Evolutionary conservation across 352 stramenopile genomes (phyloP), one percentile per base, ranked within the genome.

Genomic region (Pythium brachiatum): DNA sequence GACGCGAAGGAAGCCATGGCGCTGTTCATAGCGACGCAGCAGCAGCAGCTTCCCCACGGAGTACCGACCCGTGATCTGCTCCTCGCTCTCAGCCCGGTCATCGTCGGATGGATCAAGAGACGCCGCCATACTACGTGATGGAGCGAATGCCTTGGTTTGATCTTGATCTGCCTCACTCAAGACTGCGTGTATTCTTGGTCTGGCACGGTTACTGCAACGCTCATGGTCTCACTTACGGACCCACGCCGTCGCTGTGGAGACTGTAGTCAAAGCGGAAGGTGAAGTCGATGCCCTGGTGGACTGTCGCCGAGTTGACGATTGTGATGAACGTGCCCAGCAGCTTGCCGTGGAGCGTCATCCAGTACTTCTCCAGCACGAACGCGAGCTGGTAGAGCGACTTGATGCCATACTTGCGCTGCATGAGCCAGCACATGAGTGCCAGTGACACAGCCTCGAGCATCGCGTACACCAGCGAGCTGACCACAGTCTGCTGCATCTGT

Each of bases 281-380:
- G 9, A 69, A 56, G 18, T 63, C 34, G 20, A 53, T 36, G 56
- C 56, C 63, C 25, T 65, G 58, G 36, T 65, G 58, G 12, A 65
- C 48, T 3, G 58, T 59, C 0, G 58, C 58, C 15, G 38, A 25
- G 39, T 59, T 65, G 12, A 55, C 15, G 27, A 54, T 54, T 48
- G 31, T 32, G 23, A 65, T 65, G 38, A 58, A 58, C 58, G 41
- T 23, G 4, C 60, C 44, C 2, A 82, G 26, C 7, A 78, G 62
- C 62, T 78, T 82, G 41, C 47, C 70, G 48, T 82, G 74, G 7
- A 64, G 36, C 7, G 65, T 58, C 20, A 65, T 47, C 64, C 61
- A 79, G 63, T 79, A 74, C 12, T 62, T 59, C 34, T 73, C 63
- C 29, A 82, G 27, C 21, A 73, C 61, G 29, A 78, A 79, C 21